Percentiles rank a stretch among this genome's conserved stretches.
Evolutionary conservation across 306 rosid genomes (phyloP).

Genomic region (Acacia melanoxylon): DNA sequence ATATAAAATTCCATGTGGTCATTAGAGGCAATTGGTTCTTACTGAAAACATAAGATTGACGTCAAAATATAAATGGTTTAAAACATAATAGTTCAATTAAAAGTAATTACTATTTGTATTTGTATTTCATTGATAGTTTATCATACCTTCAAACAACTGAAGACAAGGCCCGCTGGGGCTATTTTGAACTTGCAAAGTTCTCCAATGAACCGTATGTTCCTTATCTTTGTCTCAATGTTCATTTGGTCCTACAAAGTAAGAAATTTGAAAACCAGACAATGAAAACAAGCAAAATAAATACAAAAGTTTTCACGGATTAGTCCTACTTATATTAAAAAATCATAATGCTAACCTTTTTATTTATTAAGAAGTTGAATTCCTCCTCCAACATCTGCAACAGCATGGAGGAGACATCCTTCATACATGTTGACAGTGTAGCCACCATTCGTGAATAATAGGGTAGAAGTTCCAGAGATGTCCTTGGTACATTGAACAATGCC

Average conservation of each 20-base stretch:
- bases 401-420: conserved; percentile 93
- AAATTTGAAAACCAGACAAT: conserved; percentile 32
- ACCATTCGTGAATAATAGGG: conserved; percentile 97
- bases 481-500: conserved; percentile 94
- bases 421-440: conserved; percentile 93
- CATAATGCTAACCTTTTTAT: conserved; percentile 75
- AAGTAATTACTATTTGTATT: neutral
- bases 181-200: conserved; percentile 97
- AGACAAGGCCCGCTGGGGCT: conserved; percentile 85
- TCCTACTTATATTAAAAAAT: neutral
- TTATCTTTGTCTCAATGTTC: conserved; percentile 97
- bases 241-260: conserved; percentile 83
- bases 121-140: neutral
- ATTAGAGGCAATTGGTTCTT: conserved; percentile 19
- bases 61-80: conserved; percentile 4
- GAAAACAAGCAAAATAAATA: conserved; percentile 23
- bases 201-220: conserved; percentile 97
- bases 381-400: conserved; percentile 93
- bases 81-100: conserved; percentile 12
- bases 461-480: conserved; percentile 92
- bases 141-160: conserved; percentile 95
- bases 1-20: neutral
- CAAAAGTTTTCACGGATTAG: conserved; percentile 8
- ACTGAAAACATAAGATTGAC: neutral
- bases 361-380: conserved; percentile 92